Evolutionary conservation across 768 basidiomycete species (phyloP).

Genomic region (Amanita polypyramis): DNA sequence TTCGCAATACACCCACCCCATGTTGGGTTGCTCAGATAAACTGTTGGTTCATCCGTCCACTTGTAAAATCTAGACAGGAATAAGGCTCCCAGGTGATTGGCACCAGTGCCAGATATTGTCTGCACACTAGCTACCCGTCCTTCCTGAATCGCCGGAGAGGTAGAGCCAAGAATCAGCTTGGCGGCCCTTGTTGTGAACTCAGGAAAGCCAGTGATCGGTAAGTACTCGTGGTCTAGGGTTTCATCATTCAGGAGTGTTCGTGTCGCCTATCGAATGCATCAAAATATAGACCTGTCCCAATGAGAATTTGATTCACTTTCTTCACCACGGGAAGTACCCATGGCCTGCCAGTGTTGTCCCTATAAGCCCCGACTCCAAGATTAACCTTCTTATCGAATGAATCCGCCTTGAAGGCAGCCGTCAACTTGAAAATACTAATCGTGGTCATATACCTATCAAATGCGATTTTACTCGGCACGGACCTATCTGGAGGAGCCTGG

Average conservation of each 20-base stretch:
- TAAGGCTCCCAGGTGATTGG: slow-evolving; percentile 85
- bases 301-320: slow-evolving; percentile 41
- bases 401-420: slow-evolving; percentile 82
- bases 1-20: slow-evolving; percentile 55
- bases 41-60: slow-evolving; percentile 52
- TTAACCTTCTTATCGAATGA: slow-evolving; percentile 72
- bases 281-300: not conserved
- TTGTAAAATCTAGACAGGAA: slow-evolving; percentile 81
- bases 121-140: slow-evolving; percentile 73
- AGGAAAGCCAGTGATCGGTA: slow-evolving; percentile 81
- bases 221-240: slow-evolving; percentile 82
- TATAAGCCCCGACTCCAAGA: slow-evolving; percentile 88
- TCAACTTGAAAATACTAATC: slow-evolving; percentile 80
- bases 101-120: slow-evolving; percentile 93
- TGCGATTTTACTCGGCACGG: slow-evolving; percentile 6
- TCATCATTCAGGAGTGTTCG: slow-evolving; percentile 57
- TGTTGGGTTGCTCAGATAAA: slow-evolving; percentile 88
- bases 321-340: slow-evolving; percentile 91
- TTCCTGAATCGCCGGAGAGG: slow-evolving; percentile 61
- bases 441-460: not conserved
- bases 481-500: slow-evolving; percentile 83
- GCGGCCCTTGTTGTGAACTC: slow-evolving; percentile 78
- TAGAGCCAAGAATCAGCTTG: slow-evolving; percentile 67
- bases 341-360: slow-evolving; percentile 78
- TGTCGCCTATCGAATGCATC: slow-evolving; percentile 45